Conservation (phyloP, 2,329 filamentous ascomycete genomes). For the Coleophoma eucalyptorum region DNA sequence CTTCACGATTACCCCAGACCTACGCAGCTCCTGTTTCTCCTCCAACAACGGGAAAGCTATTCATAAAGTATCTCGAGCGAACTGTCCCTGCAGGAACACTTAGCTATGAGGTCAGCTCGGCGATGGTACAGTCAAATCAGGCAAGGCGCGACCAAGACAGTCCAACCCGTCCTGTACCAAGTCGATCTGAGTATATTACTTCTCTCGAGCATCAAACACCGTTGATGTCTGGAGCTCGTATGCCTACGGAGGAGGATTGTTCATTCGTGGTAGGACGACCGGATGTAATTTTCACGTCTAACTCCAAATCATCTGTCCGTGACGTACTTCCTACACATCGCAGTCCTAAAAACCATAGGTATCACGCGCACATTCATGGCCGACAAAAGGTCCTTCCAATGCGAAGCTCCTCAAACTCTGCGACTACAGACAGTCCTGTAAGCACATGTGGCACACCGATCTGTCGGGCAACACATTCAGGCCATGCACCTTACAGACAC, state of each 20-base stretch:
- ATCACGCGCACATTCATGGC: not conserved
- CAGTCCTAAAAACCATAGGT: not conserved
- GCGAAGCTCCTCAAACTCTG: slow-evolving; percentile 6
- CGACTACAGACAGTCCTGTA: not conserved
- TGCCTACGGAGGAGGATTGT: not conserved
- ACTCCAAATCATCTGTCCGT: not conserved
- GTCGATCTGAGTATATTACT: too few relatives aligned
- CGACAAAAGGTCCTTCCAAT: too few relatives aligned
- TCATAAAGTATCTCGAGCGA: too few relatives aligned
- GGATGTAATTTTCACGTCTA: not conserved
- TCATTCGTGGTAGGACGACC: not conserved
- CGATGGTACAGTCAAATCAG: not conserved
- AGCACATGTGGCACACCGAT: slow-evolving; percentile 11
- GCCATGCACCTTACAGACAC: slow-evolving; percentile 16
- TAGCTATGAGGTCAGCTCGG: not conserved
- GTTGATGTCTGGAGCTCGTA: not conserved
- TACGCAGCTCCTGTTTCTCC: not conserved
- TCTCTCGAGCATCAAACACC: not conserved
- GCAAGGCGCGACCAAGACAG: not conserved
- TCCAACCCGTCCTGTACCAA: not conserved
- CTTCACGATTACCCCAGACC: not conserved
- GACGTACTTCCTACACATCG: not conserved
- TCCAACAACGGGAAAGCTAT: too few relatives aligned
- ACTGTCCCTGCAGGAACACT: not conserved
- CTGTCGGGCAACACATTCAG: slow-evolving; percentile 17